Base-by-base conservation (phyloP, 2,329 filamentous ascomycete genomes). In the Venturiaceae sp. region DNA sequence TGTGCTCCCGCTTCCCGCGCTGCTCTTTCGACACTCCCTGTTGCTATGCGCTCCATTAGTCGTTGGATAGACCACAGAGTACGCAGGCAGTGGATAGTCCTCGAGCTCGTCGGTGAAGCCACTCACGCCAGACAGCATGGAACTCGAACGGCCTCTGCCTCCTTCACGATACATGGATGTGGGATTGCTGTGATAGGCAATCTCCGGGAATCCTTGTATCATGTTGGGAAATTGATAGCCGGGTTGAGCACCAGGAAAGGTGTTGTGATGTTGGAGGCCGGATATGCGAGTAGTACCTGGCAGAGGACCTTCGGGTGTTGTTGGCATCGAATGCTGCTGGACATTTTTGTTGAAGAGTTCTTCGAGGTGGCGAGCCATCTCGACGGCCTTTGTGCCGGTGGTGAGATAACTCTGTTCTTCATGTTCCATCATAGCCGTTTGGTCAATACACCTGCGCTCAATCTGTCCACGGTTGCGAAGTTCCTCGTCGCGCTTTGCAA, bases 231-330 rank as follows among this genome's bases (percentile, higher is more conserved):
- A 57, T 44, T 46, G 64, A 62, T 34, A 64, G 59, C 30, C 59
- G 55, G 52, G 55, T 55, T 14, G 59, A 54, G 36, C 28, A 37
- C 39, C 55, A 26, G 55, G 55, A 16, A 57, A 57, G 23, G 34
- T 57, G 23, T 68, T 66, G 65, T 70, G 71, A 23, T 69, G 66
- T 21, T 59, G 58, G 33, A 54, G 19, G 63, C 52, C 67, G 68
- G 61, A 67, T 63, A 37, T 70, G 63, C 58, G 69, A 65, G 60
- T 74, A 9, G 80, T 81, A 58, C 80, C 80, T 26, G 81, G 80
- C 14, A 84, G 69, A 33, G 77, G 75, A 30, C 80, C 80, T 69
- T 85, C 83, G n/a, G 83, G 83, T n/a, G 82, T 84, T 0, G 72
- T 72, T 33, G 75, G 75, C 41, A 75, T 39, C 5, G 44, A 53